Percentiles rank a stretch among this genome's conserved stretches.
Evolutionary conservation across 2,329 filamentous ascomycete genomes (phyloP).

Genomic region (Parastagonospora avenae): DNA sequence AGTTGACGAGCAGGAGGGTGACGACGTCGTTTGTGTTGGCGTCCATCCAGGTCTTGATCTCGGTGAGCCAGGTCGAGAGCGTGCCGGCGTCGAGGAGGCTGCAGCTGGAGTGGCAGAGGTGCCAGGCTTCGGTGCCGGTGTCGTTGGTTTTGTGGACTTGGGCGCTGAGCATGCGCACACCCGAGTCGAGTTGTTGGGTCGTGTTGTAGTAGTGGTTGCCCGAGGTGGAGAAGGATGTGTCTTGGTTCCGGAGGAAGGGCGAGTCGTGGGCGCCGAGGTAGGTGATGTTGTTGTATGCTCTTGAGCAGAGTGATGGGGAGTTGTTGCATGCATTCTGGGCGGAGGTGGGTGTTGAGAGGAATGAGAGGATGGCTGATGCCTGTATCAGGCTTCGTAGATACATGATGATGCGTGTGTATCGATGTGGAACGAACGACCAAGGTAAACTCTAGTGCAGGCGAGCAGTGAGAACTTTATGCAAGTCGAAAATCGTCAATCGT

Average conservation of each 20-base stretch:
- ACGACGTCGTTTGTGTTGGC: slow-evolving; percentile 74
- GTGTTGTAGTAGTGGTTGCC: slow-evolving; percentile 79
- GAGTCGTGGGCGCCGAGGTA: slow-evolving; percentile 79
- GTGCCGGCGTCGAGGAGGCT: slow-evolving; percentile 70
- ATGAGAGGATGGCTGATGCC: slow-evolving; percentile 32
- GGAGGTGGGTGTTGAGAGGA: slow-evolving; percentile 32
- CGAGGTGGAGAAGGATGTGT: slow-evolving; percentile 65
- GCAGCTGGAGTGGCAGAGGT: slow-evolving; percentile 74
- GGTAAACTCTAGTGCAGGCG: slow-evolving; percentile 1
- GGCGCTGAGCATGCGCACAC: slow-evolving; percentile 71
- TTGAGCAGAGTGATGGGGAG: slow-evolving; percentile 73
- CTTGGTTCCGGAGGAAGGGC: slow-evolving; percentile 70
- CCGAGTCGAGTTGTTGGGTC: slow-evolving; percentile 71
- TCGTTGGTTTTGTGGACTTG: slow-evolving; percentile 69
- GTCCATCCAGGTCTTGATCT: slow-evolving; percentile 72
- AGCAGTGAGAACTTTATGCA: not conserved
- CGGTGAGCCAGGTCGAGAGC: slow-evolving; percentile 66
- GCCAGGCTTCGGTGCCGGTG: slow-evolving; percentile 52
- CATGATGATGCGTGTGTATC: slow-evolving; percentile 27
- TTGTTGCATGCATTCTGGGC: slow-evolving; percentile 73
- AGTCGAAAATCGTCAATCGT: slow-evolving; percentile 6
- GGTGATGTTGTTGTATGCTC: slow-evolving; percentile 75
- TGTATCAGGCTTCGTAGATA: slow-evolving; percentile 34
- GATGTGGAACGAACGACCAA: not conserved
- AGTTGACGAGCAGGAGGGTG: slow-evolving; percentile 75